Percentiles rank a stretch among this genome's conserved stretches.
Conservation (phyloP, 2,329 filamentous ascomycete species). For the Sporothrix brasiliensis region DNA sequence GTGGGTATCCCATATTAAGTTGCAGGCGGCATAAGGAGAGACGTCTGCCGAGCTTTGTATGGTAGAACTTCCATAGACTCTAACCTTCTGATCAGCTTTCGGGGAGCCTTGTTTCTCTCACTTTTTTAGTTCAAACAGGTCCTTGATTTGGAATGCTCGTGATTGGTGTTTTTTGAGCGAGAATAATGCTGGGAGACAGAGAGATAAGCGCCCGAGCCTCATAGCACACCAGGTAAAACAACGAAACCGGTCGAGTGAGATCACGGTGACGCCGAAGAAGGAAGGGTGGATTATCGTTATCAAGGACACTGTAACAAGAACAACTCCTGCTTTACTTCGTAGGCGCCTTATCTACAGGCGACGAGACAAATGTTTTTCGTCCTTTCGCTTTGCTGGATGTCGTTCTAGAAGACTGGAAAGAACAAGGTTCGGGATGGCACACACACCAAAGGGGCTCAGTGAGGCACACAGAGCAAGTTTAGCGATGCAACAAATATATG, state of each 20-base stretch:
- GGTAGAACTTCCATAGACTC: not conserved
- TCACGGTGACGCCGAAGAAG: slow-evolving; percentile 1
- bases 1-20: not conserved
- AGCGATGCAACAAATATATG: not conserved
- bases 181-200: not conserved
- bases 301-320: not conserved
- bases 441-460: not conserved
- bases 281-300: not conserved
- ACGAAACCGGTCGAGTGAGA: not conserved
- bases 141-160: not conserved
- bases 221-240: not conserved
- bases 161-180: not conserved
- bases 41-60: no score
- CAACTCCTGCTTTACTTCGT: not conserved
- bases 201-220: not conserved
- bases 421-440: not conserved
- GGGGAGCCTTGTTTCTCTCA: slow-evolving; percentile 9
- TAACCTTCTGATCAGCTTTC: slow-evolving; percentile 2
- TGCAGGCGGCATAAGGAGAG: no score
- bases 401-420: slow-evolving; percentile 23
- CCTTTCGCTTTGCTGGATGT: not conserved
- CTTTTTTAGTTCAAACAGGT: not conserved
- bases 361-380: not conserved
- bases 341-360: not conserved
- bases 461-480: slow-evolving; percentile 10